These are phyloP conservation scores for Porodaedalea pini DNA, from an alignment of 1,284 basidiomycete genomes.

Conservation along the genomic window DNA sequence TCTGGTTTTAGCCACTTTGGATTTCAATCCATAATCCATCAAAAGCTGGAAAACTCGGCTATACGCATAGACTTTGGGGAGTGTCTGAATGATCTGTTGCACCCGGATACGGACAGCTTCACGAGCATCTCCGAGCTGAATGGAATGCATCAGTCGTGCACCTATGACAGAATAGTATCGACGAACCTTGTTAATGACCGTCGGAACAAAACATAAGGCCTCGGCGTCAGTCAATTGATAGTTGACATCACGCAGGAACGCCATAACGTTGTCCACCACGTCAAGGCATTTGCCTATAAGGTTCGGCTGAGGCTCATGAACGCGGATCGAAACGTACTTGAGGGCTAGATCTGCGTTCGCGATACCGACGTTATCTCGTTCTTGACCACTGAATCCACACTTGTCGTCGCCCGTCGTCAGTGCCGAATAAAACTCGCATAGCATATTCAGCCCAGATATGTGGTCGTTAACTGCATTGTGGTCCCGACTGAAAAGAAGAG, in stretches of 20 bases:
- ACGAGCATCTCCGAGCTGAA: slow-evolving; percentile 75
- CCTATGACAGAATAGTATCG: neutral
- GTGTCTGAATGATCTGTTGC: slow-evolving; percentile 65
- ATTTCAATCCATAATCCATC: slow-evolving; percentile 81
- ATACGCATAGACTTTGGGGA: slow-evolving; percentile 83
- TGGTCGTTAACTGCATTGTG: slow-evolving; percentile 95
- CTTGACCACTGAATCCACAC: slow-evolving; percentile 49
- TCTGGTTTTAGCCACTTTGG: slow-evolving; percentile 88
- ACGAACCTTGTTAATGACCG: slow-evolving; percentile 84
- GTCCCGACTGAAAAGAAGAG: slow-evolving; percentile 89
- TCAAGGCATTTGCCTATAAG: slow-evolving; percentile 88
- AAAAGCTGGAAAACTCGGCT: slow-evolving; percentile 87
- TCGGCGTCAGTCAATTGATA: slow-evolving; percentile 88
- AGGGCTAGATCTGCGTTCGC: slow-evolving; percentile 91
- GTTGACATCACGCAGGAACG: slow-evolving; percentile 66
- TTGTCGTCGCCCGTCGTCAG: slow-evolving; percentile 57
- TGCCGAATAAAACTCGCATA: slow-evolving; percentile 73
- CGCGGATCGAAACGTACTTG: slow-evolving; percentile 91
- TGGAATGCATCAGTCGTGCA: slow-evolving; percentile 15
- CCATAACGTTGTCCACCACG: slow-evolving; percentile 76
- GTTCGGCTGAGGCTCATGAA: slow-evolving; percentile 92
- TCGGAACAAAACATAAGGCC: slow-evolving; percentile 86
- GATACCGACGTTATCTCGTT: slow-evolving; percentile 68
- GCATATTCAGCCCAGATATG: slow-evolving; percentile 68
- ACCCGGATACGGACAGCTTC: slow-evolving; percentile 72